Conservation (phyloP, 129 eudicot species). For the Smallanthus sonchifolius region DNA sequence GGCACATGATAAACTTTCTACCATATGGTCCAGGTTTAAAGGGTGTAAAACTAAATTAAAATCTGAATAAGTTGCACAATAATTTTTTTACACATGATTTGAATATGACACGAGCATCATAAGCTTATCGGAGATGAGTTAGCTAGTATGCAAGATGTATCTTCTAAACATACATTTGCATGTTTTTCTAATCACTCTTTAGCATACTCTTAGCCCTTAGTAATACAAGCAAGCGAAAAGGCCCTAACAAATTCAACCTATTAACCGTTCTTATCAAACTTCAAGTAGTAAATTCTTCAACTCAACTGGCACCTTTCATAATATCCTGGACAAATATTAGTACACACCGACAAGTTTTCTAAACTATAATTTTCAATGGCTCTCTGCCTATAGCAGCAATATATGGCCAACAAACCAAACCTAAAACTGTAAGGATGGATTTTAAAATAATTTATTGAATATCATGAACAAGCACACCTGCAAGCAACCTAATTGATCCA, state of each 20-base stretch:
- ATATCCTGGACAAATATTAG: too few relatives aligned
- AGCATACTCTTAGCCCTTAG: neutral
- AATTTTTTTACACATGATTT: neutral
- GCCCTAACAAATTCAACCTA: too few relatives aligned
- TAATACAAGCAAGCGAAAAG: neutral
- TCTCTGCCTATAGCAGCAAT: neutral
- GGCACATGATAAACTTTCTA: neutral
- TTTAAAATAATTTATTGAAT: neutral
- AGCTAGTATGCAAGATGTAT: neutral
- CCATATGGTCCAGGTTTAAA: neutral
- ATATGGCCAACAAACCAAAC: neutral
- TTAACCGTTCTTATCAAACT: neutral
- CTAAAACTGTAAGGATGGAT: neutral
- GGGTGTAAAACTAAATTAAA: neutral
- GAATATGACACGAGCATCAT: neutral
- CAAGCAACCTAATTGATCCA: slow-evolving; percentile 85
- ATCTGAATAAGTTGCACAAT: too few relatives aligned
- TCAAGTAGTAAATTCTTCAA: neutral
- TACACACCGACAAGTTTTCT: neutral
- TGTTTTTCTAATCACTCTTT: neutral
- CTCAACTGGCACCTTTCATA: too few relatives aligned
- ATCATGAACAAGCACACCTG: slow-evolving; percentile 49
- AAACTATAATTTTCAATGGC: neutral
- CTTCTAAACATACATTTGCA: neutral
- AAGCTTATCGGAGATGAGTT: neutral